Conservation (phyloP, 768 basidiomycete genomes). For the Pisolithus tinctorius region DNA sequence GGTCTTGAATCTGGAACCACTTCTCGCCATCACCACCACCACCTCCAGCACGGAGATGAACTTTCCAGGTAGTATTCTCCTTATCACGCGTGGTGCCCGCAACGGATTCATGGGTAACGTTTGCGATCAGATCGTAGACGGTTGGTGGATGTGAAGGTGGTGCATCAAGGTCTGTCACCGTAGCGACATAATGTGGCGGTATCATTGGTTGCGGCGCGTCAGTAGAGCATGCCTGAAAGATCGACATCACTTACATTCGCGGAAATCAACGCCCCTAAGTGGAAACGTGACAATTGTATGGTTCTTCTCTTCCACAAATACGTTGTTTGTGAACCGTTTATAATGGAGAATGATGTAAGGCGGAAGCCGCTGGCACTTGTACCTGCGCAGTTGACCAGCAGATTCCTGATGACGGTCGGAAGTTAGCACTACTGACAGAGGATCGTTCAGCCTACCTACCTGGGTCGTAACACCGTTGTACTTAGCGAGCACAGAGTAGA, state of each 20-base stretch:
- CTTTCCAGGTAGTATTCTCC: constrained; percentile 89
- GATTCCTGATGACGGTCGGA: constrained; percentile 55
- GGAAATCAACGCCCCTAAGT: constrained; percentile 85
- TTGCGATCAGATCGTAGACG: constrained; percentile 90
- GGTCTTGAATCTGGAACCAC: constrained; percentile 95
- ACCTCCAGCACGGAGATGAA: constrained; percentile 69
- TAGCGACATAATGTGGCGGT: constrained; percentile 9
- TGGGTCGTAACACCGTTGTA: constrained; percentile 91
- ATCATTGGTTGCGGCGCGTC: constrained; percentile 18
- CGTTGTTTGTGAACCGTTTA: constrained; percentile 95
- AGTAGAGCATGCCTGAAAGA: constrained; percentile 17
- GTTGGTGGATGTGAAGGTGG: constrained; percentile 52
- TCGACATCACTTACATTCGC: constrained; percentile 63
- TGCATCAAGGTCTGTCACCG: constrained; percentile 66
- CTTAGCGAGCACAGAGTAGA: constrained; percentile 85
- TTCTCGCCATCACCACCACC: constrained; percentile 80
- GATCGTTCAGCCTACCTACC: constrained; percentile 37
- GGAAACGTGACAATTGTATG: constrained; percentile 99
- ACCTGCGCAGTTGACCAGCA: constrained; percentile 75
- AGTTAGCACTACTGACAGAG: constrained; percentile 8
- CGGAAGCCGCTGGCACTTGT: constrained; percentile 85
- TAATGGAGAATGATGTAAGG: constrained; percentile 91
- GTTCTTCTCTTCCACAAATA: constrained; percentile 97
- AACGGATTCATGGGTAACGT: constrained; percentile 91
- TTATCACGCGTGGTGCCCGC: constrained; percentile 94